Conservation (phyloP, 805 yeast species). For the Pichia phayaonensis region DNA sequence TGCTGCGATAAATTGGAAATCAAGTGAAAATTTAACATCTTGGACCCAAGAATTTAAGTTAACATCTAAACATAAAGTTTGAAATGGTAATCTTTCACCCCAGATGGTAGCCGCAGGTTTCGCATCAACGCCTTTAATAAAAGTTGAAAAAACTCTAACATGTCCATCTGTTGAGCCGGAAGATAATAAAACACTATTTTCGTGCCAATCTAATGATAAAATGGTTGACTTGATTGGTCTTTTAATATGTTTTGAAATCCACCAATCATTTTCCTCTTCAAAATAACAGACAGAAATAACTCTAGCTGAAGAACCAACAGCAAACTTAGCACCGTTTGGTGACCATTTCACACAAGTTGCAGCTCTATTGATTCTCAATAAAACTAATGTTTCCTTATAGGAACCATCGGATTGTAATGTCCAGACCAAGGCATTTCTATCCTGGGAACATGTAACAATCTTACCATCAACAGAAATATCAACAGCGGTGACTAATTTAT, state of each 20-base stretch:
- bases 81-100: conserved; percentile 96
- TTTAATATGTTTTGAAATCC: conserved; percentile 97
- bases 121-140: conserved; percentile 77
- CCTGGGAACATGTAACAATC: conserved; percentile 95
- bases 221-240: conserved; percentile 89
- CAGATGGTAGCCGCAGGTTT: conserved; percentile 78
- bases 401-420: conserved; percentile 56
- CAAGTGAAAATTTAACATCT: conserved; percentile 77
- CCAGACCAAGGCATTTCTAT: conserved; percentile 97
- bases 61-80: conserved; percentile 79
- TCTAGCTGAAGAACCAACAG: conserved; percentile 94
- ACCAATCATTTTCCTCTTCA: conserved; percentile 96
- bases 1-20: conserved; percentile 70
- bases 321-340: conserved; percentile 90
- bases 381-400: conserved; percentile 81
- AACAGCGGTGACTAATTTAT: conserved; percentile 88
- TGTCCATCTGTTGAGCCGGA: conserved; percentile 93
- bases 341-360: conserved; percentile 95
- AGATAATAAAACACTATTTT: conserved; percentile 80
- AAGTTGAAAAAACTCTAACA: conserved; percentile 83
- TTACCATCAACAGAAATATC: conserved; percentile 85
- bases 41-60: conserved; percentile 84
- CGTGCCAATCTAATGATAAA: conserved; percentile 84
- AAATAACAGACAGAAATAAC: conserved; percentile 93
- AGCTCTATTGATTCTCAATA: conserved; percentile 88